Base-by-base conservation (phyloP, 345 rosid genomes). In the Tarenaya hassleriana region DNA sequence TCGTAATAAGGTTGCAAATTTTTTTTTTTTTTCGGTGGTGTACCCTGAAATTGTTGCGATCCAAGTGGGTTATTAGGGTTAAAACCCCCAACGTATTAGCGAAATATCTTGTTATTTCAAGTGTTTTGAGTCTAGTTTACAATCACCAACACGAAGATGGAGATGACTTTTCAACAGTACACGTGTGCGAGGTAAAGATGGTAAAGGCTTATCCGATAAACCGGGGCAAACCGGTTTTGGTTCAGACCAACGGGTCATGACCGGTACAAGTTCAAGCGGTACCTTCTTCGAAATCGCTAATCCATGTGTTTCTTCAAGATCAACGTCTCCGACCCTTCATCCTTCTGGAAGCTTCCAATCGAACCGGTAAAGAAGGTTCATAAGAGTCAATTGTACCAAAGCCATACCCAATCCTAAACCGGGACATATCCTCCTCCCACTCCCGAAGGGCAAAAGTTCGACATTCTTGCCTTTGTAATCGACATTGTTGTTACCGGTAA, bases 341-440 rank as follows among this genome's bases (percentile, higher is more conserved):
- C 84, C 88, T 7, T 50, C 40, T 0, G 79, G 86, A 38, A 78
- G 61, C 47, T 65, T 58, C 88, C 88, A 82, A 7, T 76, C 71
- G 7, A 78, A 82, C 0, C 58, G 40, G 47, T 65, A 50, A 10
- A 82, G 59, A 14, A 80, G 55, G 51, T 69, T 82, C 4, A 82
- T 83, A 1, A 80, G 60, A 11, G 73, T 50, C 10, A 78, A 66
- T 55, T 76, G 76, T 20, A 80, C 47, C 34, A 76, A 12, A 41
- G 55, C 42, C n/a, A 64, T 27, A 1, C 68, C 78, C 5, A 82
- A 67, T 19, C 57, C 62, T 0, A 62, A 44, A n/a, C 83, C 90
- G 0, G 91, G 91, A 37, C 91, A 83, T 15, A 71, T 74, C 27
- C 91, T 67, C 14, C 95, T 62, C 1, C 95, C 88, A 0, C 67